Conservation (phyloP, 371 early-diverging fungal species). For the Mortierella sp. region DNA sequence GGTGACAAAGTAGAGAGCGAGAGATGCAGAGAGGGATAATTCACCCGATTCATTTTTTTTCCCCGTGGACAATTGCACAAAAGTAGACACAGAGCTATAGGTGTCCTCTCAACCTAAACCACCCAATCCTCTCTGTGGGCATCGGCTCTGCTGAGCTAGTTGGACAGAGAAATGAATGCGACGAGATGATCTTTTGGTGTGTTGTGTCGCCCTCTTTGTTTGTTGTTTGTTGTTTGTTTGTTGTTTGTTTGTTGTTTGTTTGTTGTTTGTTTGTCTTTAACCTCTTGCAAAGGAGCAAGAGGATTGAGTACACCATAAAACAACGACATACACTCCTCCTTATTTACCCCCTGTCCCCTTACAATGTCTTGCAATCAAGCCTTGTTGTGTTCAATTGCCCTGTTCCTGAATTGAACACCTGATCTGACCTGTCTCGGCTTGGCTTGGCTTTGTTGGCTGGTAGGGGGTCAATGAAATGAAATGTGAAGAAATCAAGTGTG, state of each 20-base stretch:
- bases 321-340: neutral
- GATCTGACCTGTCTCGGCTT: neutral
- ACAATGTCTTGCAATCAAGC: no score
- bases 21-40: neutral
- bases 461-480: neutral
- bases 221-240: neutral
- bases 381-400: no score
- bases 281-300: neutral
- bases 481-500: no score
- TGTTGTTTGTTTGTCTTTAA: neutral
- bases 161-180: neutral
- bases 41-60: neutral
- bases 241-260: neutral
- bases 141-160: neutral
- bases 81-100: neutral
- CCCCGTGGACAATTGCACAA: slow-evolving; percentile 2
- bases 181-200: neutral
- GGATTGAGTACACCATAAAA: neutral
- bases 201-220: neutral
- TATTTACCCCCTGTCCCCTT: neutral
- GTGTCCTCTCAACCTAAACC: neutral
- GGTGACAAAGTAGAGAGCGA: neutral
- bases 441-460: neutral
- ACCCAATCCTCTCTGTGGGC: neutral
- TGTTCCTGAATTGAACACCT: no score